Evolutionary conservation across 116 monocot species (phyloP), one percentile per base, ranked within the genome.

Genomic region (Zostera marina): DNA sequence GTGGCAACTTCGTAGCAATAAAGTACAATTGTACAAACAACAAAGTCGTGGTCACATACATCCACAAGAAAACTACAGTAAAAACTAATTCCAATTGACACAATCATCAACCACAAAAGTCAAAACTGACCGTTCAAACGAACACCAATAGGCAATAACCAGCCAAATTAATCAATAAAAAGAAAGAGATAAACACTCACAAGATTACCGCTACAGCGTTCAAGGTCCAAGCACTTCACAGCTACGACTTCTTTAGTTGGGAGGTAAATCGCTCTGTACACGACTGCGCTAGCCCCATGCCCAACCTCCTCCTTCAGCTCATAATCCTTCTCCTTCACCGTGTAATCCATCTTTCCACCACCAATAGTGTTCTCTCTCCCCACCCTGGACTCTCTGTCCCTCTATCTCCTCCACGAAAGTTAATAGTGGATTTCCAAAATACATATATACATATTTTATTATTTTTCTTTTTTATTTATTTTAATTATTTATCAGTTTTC

Each of bases 201-300:
- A 38, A 93, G 81, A 61, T 93, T 93, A 63, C 84, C 84, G 77
- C 79, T 93, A 79, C 83, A 81, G 24, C 93, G 88, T 58, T 93
- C 93, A 67, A 93, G 84, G 88, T 93, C 93, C 56, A 93, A 67
- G 70, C 88, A 79, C 81, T 93, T 93, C 64, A 93, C 84, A 14
- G 93, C 93, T 47, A 93, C 84, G 66, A 79, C 62, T 67, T 84
- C 81, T 59, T 81, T 81, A 32, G 20, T 22, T 0, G 88, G 88
- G 24, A 77, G 9, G 56, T 72, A 81, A 54, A 81, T 73, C 79
- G 88, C 93, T 16, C 81, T 66, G 67, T 79, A 87, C 11, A 93
- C 93, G 6, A 76, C 78, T 14, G 93, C 93, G 79, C 86, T 93
- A 15, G 93, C 81, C 5, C 93, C 93, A 58, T 76, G 69, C 0